Conservation (phyloP, 2,329 filamentous ascomycete species). For the Fusarium heterosporum region DNA sequence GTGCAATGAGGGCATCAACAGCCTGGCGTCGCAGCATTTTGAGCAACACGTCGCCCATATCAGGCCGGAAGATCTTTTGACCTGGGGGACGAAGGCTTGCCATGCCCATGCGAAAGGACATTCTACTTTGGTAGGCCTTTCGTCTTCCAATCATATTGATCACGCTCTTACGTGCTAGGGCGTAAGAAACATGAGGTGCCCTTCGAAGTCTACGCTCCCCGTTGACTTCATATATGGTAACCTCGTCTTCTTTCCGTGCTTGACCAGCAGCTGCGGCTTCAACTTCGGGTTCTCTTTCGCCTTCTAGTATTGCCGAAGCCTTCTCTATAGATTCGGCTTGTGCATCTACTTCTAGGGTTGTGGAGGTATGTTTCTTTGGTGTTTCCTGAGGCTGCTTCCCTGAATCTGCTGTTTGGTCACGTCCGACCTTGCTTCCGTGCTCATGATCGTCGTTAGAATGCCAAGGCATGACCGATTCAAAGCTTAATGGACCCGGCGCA, state of each 20-base stretch:
- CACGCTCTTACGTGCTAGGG: slow-evolving; percentile 47
- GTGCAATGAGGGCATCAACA: slow-evolving; percentile 57
- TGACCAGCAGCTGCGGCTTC: neutral
- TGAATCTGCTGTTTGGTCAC: neutral
- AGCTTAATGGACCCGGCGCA: slow-evolving; percentile 60
- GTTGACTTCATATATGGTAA: neutral
- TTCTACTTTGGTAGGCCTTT: neutral
- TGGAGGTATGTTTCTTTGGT: neutral
- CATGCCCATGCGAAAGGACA: slow-evolving; percentile 48
- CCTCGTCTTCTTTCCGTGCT: neutral
- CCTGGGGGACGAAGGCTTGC: neutral
- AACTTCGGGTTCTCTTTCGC: neutral
- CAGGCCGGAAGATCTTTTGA: slow-evolving; percentile 54
- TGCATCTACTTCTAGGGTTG: neutral
- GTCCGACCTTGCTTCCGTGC: neutral
- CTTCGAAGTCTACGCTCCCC: slow-evolving; percentile 4
- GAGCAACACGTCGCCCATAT: slow-evolving; percentile 68
- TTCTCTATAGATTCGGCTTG: neutral
- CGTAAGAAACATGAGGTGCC: slow-evolving; percentile 41
- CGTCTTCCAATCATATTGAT: slow-evolving; percentile 42
- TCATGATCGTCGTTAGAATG: neutral
- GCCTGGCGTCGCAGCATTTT: slow-evolving; percentile 61
- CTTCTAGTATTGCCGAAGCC: neutral
- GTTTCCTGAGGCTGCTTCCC: neutral
- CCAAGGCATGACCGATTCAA: slow-evolving; percentile 43